Evolutionary conservation across 1,284 basidiomycete genomes (phyloP).

Genomic region (Anthracocystis panici-leucophaei): DNA sequence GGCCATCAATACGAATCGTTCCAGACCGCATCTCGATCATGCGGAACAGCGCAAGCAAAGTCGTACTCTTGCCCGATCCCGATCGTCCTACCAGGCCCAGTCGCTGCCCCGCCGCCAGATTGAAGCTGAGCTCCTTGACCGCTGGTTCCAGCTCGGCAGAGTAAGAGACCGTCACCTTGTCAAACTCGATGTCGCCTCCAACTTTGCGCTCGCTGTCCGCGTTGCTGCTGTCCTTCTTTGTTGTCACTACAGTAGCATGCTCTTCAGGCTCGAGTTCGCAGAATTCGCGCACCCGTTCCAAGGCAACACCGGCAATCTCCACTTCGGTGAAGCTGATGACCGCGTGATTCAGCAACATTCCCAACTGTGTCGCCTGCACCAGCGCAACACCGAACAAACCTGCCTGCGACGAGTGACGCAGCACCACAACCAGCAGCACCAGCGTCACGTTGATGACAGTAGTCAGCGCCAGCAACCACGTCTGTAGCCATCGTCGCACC

Average conservation of each 20-base stretch:
- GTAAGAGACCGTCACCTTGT: conserved; percentile 47
- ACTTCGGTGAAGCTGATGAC: conserved; percentile 64
- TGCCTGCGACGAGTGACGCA: conserved; percentile 42
- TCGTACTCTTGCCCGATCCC: conserved; percentile 59
- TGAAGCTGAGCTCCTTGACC: conserved; percentile 51
- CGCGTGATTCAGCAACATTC: conserved; percentile 38
- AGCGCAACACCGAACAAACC: conserved; percentile 68
- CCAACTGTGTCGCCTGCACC: conserved; percentile 57
- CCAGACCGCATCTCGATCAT: conserved; percentile 55
- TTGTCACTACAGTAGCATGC: neutral
- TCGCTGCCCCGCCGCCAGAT: conserved; percentile 39
- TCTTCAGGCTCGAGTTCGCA: conserved; percentile 53
- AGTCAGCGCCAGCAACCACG: conserved; percentile 47
- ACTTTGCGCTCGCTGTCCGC: conserved; percentile 2
- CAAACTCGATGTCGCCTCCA: conserved; percentile 42
- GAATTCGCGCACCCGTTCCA: conserved; percentile 68
- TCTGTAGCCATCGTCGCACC: conserved; percentile 59
- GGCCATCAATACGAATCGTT: conserved; percentile 51
- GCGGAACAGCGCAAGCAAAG: conserved; percentile 55
- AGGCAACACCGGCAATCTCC: conserved; percentile 69
- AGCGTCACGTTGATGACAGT: conserved; percentile 49
- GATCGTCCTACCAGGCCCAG: conserved; percentile 53
- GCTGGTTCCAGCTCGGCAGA: conserved; percentile 42
- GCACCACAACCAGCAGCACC: conserved; percentile 50
- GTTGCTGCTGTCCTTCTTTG: neutral